Evolutionary conservation across 257 asterid species (phyloP).

Genomic region (Ballota nigra): DNA sequence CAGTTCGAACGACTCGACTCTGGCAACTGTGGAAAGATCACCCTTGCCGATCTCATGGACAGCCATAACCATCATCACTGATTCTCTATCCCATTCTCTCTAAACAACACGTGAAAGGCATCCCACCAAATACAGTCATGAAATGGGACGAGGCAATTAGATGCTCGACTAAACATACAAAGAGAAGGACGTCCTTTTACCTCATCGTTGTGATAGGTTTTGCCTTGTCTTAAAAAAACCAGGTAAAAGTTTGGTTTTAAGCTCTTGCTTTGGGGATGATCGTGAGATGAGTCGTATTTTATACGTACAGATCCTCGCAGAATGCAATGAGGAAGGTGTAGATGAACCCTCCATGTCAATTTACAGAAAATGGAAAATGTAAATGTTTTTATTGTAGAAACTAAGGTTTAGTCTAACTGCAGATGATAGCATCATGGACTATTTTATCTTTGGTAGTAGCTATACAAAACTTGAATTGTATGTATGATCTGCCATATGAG

Average conservation of each 20-base stretch:
- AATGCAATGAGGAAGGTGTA: neutral
- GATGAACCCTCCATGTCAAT: neutral
- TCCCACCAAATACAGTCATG: neutral
- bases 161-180: neutral
- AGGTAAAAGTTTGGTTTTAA: conserved; percentile 22
- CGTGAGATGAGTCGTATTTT: neutral
- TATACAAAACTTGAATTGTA: neutral
- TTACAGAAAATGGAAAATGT: neutral
- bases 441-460: neutral
- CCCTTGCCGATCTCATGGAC: conserved; percentile 83
- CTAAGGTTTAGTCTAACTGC: neutral
- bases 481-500: neutral
- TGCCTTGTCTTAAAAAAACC: neutral
- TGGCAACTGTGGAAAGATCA: conserved; percentile 85
- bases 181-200: too few species aligned
- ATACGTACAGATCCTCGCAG: neutral
- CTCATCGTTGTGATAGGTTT: too few species aligned
- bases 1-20: conserved; percentile 82
- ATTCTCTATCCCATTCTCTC: conserved; percentile 8
- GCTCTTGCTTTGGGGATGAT: neutral
- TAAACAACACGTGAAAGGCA: neutral
- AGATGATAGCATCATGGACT: neutral
- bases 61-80: conserved; percentile 41
- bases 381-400: neutral
- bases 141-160: neutral